Percentiles rank a stretch among this genome's conserved stretches.
Evolutionary conservation across 495 filamentous ascomycete genomes (phyloP).

Genomic region (Trypethelium eluteriae): DNA sequence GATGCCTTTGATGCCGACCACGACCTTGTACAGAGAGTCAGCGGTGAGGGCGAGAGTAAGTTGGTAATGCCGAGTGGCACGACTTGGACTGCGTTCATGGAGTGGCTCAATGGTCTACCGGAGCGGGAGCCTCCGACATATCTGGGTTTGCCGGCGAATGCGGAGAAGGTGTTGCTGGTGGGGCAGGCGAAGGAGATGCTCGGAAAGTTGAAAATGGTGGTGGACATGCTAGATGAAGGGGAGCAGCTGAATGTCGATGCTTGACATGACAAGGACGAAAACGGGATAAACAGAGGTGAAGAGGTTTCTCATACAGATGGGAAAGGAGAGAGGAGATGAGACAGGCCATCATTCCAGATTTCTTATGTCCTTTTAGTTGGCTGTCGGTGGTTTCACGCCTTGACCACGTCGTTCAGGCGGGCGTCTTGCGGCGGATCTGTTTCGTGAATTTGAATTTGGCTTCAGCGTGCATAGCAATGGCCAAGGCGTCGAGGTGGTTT

Average conservation of each 20-base stretch:
- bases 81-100: constrained; percentile 74
- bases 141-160: constrained; percentile 90
- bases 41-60: constrained; percentile 48
- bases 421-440: not conserved
- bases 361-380: not conserved
- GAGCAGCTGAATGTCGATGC: constrained; percentile 80
- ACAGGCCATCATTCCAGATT: not conserved
- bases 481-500: not conserved
- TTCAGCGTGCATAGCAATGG: constrained; percentile 8
- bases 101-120: constrained; percentile 84
- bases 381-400: not conserved
- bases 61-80: constrained; percentile 73
- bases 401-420: too few relatives aligned
- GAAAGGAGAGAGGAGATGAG: not conserved
- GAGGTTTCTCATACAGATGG: not conserved
- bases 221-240: constrained; percentile 81
- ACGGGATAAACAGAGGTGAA: not conserved
- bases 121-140: constrained; percentile 96
- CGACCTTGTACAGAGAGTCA: constrained; percentile 64
- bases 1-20: constrained; percentile 85
- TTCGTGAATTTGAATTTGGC: not conserved
- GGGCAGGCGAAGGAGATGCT: constrained; percentile 83
- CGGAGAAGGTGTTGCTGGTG: constrained; percentile 89
- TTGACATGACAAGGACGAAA: not conserved
- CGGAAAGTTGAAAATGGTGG: constrained; percentile 71